Percentiles rank a stretch among this genome's conserved stretches.
phyloP scores from a whole-genome alignment of 163 green algal genomes.

The Scenedesmus sp. region DNA sequence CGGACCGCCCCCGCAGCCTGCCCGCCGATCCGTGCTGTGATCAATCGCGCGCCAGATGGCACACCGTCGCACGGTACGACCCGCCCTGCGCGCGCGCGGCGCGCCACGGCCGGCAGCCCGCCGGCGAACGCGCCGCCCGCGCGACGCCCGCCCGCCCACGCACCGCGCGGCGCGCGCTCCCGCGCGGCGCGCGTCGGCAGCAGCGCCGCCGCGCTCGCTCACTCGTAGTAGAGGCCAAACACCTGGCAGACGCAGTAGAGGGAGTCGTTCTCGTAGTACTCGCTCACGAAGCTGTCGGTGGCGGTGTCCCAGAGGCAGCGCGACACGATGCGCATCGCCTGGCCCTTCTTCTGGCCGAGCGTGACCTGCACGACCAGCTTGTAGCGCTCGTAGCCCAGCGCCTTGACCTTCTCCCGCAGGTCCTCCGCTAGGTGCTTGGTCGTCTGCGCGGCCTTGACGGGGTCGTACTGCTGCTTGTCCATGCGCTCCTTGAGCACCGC shows the following conservation, averaged over 20 bases:
- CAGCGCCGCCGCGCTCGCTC: neutral
- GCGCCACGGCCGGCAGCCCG: too few relatives aligned
- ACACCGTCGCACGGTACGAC: too few relatives aligned
- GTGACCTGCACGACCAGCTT: conserved; percentile 90
- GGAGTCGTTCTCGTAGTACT: conserved; percentile 84
- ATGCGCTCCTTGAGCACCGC: conserved; percentile 77
- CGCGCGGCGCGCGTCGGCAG: too few relatives aligned
- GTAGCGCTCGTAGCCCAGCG: conserved; percentile 87
- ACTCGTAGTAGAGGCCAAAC: conserved; percentile 79
- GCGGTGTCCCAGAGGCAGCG: conserved; percentile 91
- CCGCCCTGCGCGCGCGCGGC: too few relatives aligned
- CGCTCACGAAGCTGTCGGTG: conserved; percentile 81
- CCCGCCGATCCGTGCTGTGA: too few relatives aligned
- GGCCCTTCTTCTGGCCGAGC: conserved; percentile 85
- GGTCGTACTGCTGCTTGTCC: conserved; percentile 84
- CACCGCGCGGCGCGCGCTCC: too few relatives aligned
- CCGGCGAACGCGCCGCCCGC: too few relatives aligned
- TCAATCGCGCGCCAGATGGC: too few relatives aligned
- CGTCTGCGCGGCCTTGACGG: conserved; percentile 82
- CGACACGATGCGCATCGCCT: conserved; percentile 81
- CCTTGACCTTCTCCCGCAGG: conserved; percentile 84
- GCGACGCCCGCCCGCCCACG: too few relatives aligned
- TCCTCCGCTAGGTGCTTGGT: conserved; percentile 89
- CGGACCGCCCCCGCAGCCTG: too few relatives aligned
- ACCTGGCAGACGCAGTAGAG: conserved; percentile 88